Conservation (phyloP, 2,329 filamentous ascomycete species). For the Hypoxylon sp. region DNA sequence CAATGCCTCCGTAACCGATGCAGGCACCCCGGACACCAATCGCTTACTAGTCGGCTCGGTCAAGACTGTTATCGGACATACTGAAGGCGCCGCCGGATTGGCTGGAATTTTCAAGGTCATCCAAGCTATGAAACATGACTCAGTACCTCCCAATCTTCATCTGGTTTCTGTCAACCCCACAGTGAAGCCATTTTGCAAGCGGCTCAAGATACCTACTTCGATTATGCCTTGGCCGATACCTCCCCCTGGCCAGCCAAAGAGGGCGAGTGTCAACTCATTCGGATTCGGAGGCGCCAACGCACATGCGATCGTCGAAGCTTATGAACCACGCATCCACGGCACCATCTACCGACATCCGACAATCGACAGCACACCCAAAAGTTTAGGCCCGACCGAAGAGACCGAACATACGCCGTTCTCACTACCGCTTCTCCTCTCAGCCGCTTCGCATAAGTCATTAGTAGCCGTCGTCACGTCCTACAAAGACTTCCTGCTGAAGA, state of each 20-base stretch:
- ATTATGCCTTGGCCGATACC: conserved; percentile 52
- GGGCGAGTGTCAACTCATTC: conserved; percentile 60
- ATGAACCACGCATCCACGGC: conserved; percentile 51
- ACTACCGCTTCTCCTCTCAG: conserved; percentile 55
- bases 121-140: conserved; percentile 55
- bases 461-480: conserved; percentile 45
- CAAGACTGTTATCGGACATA: conserved; percentile 62
- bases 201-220: conserved; percentile 52
- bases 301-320: conserved; percentile 58
- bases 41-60: conserved; percentile 56
- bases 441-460: conserved; percentile 53
- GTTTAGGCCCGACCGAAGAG: neutral
- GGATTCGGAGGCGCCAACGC: conserved; percentile 60
- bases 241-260: conserved; percentile 52
- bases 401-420: conserved; percentile 19
- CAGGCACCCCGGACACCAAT: neutral
- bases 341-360: conserved; percentile 10
- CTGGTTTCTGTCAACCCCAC: conserved; percentile 56
- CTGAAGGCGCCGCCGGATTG: conserved; percentile 62
- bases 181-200: conserved; percentile 53
- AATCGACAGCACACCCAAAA: neutral
- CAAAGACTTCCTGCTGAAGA: conserved; percentile 46
- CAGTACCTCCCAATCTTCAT: conserved; percentile 59
- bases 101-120: conserved; percentile 61
- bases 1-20: conserved; percentile 9